These are phyloP conservation scores for Pleurotus tuoliensis DNA, from an alignment of 768 basidiomycete species.

Conservation along the genomic window DNA sequence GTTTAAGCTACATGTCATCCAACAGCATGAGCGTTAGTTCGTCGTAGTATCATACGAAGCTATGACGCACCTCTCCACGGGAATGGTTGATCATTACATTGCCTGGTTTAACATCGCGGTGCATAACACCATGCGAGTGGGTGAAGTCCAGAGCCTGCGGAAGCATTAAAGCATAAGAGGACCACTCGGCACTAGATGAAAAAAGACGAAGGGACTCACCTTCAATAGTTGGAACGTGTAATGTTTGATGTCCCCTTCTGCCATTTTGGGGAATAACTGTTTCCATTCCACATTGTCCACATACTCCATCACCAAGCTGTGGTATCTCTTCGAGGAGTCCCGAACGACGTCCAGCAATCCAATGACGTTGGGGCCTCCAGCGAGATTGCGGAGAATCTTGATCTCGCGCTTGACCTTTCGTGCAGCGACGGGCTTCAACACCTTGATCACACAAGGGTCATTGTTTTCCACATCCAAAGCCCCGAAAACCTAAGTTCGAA, in stretches of 20 bases:
- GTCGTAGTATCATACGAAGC: background rate
- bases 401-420: constrained; percentile 75
- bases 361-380: constrained; percentile 70
- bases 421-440: constrained; percentile 67
- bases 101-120: constrained; percentile 43
- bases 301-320: constrained; percentile 65
- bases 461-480: constrained; percentile 53
- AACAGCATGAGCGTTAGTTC: background rate
- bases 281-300: constrained; percentile 70
- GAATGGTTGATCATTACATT: constrained; percentile 76
- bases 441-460: constrained; percentile 62
- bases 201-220: constrained; percentile 17
- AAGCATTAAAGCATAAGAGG: background rate
- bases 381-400: constrained; percentile 66
- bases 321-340: constrained; percentile 57
- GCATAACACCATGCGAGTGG: constrained; percentile 71
- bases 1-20: constrained; percentile 33
- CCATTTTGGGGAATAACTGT: constrained; percentile 49
- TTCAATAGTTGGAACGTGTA: constrained; percentile 66
- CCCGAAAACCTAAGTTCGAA: constrained; percentile 46
- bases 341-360: constrained; percentile 64
- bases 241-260: constrained; percentile 62
- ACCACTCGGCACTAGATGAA: background rate
- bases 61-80: constrained; percentile 46
- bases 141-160: constrained; percentile 60